phyloP scores from a whole-genome alignment of 768 basidiomycete species.

The Paxillus rubicundulus region DNA sequence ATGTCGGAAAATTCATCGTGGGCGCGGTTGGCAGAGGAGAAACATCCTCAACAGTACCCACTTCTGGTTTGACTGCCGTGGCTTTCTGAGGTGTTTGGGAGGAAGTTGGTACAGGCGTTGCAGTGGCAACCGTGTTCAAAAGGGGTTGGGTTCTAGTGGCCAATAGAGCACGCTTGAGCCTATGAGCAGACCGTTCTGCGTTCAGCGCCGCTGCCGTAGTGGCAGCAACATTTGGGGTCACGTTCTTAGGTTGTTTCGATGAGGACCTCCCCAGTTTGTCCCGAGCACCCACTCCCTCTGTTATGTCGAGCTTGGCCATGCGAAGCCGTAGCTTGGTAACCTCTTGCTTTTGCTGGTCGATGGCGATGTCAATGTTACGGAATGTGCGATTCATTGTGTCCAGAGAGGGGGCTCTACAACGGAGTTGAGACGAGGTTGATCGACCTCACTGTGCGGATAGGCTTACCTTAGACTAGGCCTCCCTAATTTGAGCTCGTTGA shows the following conservation, averaged over 20 bases:
- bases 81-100: conserved; percentile 31
- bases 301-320: conserved; percentile 49
- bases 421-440: neutral
- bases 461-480: conserved; percentile 61
- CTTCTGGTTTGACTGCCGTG: conserved; percentile 7
- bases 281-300: conserved; percentile 23
- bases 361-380: conserved; percentile 76
- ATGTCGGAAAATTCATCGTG: conserved; percentile 23
- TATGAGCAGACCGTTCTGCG: conserved; percentile 70
- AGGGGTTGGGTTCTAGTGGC: conserved; percentile 60
- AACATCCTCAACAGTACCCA: neutral
- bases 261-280: conserved; percentile 44
- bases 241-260: conserved; percentile 38
- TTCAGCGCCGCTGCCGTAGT: conserved; percentile 81
- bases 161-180: conserved; percentile 67
- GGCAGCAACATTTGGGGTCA: conserved; percentile 65
- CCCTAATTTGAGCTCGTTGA: conserved; percentile 59
- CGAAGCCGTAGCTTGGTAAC: conserved; percentile 52
- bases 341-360: conserved; percentile 59
- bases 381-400: conserved; percentile 83
- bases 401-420: conserved; percentile 70
- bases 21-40: conserved; percentile 18
- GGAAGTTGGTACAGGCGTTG: conserved; percentile 18
- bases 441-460: neutral
- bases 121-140: conserved; percentile 54